Percentiles rank a stretch among this genome's conserved stretches.
phyloP scores from a whole-genome alignment of 192 early-diverging fungal genomes.

The Dissophora globulifera region DNA sequence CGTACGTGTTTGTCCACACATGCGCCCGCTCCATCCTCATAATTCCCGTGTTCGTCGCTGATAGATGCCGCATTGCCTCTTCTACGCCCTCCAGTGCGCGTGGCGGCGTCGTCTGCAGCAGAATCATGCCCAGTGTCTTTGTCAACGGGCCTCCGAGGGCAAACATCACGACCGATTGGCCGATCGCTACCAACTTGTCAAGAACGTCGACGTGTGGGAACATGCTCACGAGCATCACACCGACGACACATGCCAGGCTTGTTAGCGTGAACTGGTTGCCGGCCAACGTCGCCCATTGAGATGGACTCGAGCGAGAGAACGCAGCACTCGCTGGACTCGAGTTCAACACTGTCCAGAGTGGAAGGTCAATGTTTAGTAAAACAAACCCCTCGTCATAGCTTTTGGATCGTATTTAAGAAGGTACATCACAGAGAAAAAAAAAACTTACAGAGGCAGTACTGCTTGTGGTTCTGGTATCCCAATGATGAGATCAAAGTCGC shows the following conservation, averaged over 20 bases:
- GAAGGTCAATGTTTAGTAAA: no score
- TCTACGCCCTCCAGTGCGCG: constrained; percentile 55
- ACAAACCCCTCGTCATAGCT: no score
- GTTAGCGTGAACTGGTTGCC: constrained; percentile 56
- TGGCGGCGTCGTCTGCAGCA: constrained; percentile 66
- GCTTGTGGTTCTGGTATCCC: constrained; percentile 61
- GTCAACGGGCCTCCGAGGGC: constrained; percentile 59
- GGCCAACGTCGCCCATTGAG: constrained; percentile 14
- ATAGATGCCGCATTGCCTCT: constrained; percentile 52
- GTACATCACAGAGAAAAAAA: neutral
- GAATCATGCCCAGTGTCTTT: constrained; percentile 58
- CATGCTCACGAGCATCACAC: constrained; percentile 41
- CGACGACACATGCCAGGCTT: constrained; percentile 46
- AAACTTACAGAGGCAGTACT: constrained; percentile 59
- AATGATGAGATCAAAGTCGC: constrained; percentile 59
- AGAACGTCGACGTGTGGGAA: constrained; percentile 41
- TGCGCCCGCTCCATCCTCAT: constrained; percentile 59
- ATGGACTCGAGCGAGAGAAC: constrained; percentile 9
- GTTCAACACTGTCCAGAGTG: constrained; percentile 23
- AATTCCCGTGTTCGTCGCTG: constrained; percentile 52
- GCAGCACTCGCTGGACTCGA: constrained; percentile 8
- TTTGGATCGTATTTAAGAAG: neutral
- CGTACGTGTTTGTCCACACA: constrained; percentile 68
- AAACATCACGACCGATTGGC: constrained; percentile 61
- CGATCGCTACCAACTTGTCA: constrained; percentile 60